Percentiles rank a stretch among this genome's conserved stretches.
Conservation (phyloP, 2,329 filamentous ascomycete species). For the Hymenoscyphus scutula region DNA sequence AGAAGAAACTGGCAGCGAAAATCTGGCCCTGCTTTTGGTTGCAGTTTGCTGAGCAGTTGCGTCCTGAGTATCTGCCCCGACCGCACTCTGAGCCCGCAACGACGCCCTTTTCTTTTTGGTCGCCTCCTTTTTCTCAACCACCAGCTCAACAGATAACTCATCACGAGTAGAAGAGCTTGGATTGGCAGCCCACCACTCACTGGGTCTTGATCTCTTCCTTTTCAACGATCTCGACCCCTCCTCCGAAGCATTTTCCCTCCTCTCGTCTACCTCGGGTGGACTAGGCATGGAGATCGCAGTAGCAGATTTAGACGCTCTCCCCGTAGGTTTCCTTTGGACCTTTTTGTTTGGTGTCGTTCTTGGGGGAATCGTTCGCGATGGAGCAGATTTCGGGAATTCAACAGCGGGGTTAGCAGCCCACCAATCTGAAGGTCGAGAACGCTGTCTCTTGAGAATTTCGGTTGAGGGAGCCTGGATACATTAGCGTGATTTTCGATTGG, state of each 20-base stretch:
- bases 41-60: background rate
- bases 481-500: background rate
- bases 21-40: background rate
- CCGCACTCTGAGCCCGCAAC: background rate
- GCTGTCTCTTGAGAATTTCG: constrained; percentile 15
- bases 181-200: constrained; percentile 1
- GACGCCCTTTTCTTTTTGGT: background rate
- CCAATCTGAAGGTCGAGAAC: constrained; percentile 17
- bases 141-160: background rate
- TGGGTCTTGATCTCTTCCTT: background rate
- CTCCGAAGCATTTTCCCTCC: background rate
- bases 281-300: background rate
- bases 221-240: background rate
- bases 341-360: background rate
- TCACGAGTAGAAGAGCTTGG: background rate
- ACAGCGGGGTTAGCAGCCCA: constrained; percentile 15
- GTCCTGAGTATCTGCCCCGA: background rate
- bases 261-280: background rate
- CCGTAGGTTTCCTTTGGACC: background rate
- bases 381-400: background rate
- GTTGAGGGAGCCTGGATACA: background rate
- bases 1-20: background rate
- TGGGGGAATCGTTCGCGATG: background rate
- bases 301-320: background rate
- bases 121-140: background rate